Percentiles rank a stretch among this genome's conserved stretches.
phyloP scores from a whole-genome alignment of 1,284 basidiomycete genomes.

The Singerocomus inundabilis region DNA sequence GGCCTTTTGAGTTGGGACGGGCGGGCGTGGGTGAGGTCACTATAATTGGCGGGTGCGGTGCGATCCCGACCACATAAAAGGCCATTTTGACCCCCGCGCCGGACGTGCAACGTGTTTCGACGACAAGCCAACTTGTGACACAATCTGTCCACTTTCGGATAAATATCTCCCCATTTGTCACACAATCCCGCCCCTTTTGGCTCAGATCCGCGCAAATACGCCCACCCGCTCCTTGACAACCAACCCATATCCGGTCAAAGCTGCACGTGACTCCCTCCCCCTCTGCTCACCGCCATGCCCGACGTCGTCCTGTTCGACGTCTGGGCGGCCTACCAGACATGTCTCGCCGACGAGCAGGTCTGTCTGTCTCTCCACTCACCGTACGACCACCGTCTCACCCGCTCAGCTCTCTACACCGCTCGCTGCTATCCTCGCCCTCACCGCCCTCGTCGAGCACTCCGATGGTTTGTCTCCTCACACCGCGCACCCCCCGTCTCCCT shows the following conservation, averaged over 20 bases:
- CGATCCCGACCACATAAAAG: conserved; percentile 47
- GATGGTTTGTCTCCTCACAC: conserved; percentile 44
- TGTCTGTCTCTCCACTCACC: conserved; percentile 9
- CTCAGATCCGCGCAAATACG: conserved; percentile 29
- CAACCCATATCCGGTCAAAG: too few species aligned
- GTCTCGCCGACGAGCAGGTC: conserved; percentile 60
- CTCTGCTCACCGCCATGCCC: too few species aligned
- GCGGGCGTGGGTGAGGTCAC: conserved; percentile 40
- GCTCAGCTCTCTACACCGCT: conserved; percentile 81
- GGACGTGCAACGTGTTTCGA: conserved; percentile 58
- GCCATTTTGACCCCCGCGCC: conserved; percentile 44
- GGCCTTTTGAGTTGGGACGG: conserved; percentile 40
- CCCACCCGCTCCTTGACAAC: conserved; percentile 26
- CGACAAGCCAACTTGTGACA: conserved; percentile 36
- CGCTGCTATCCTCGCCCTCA: conserved; percentile 82
- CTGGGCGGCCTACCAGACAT: conserved; percentile 51
- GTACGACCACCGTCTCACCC: neutral
- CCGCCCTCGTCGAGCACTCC: conserved; percentile 73
- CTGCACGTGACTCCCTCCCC: too few species aligned
- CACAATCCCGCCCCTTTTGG: conserved; percentile 12
- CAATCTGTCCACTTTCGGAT: conserved; percentile 21
- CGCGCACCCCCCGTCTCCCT: conserved; percentile 16
- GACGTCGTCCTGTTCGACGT: conserved; percentile 47
- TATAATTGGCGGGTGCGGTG: conserved; percentile 42
- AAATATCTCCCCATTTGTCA: conserved; percentile 13